Conservation (phyloP, 176 grass and related monocot species). For the Oryza officinalis region DNA sequence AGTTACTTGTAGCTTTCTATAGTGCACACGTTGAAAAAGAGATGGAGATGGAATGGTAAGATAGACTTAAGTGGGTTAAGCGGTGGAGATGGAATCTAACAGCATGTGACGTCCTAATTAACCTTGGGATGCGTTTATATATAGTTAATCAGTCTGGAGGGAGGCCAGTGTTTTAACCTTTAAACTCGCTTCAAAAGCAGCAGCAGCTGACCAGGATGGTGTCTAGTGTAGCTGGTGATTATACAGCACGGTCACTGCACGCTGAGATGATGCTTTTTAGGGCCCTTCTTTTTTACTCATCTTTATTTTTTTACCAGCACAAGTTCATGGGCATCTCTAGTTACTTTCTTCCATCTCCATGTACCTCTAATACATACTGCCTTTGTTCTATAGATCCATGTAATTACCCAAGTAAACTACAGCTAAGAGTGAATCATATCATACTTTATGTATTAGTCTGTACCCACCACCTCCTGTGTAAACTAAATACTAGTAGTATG, state of each 20-base stretch:
- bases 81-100: constrained; percentile 37
- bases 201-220: background rate
- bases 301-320: constrained; percentile 3
- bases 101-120: constrained; percentile 30
- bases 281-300: background rate
- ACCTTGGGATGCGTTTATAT: constrained; percentile 29
- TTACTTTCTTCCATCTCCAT: constrained; percentile 10
- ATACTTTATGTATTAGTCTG: background rate
- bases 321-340: background rate
- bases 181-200: constrained; percentile 25
- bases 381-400: no score
- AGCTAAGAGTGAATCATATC: background rate
- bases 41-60: background rate
- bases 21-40: background rate
- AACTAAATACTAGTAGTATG: background rate
- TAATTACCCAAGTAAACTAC: background rate
- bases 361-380: background rate
- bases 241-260: background rate
- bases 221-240: background rate
- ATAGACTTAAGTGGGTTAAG: background rate
- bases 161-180: constrained; percentile 13
- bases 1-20: constrained; percentile 20
- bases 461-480: background rate
- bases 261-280: constrained; percentile 37
- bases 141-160: background rate